A percentile compares a stretch with the other conserved stretches of the same genome.
These are phyloP conservation scores for Sugiyamaella grinbergsii DNA, from an alignment of 1,139 yeast genomes.

Conservation along the genomic window DNA sequence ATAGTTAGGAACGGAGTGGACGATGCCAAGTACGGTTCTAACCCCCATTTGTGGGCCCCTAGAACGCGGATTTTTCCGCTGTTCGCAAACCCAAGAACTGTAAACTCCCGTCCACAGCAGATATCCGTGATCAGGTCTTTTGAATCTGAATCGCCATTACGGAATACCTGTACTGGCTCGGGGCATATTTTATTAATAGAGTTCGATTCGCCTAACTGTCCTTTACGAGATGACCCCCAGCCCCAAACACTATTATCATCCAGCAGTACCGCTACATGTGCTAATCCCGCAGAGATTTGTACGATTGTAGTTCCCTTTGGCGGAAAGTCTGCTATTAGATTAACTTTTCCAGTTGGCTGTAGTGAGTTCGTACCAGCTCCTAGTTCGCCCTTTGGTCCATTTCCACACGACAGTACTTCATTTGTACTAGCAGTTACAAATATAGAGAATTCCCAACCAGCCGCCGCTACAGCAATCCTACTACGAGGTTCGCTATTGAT, in stretches of 20 bases:
- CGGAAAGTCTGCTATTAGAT: slow-evolving; percentile 26
- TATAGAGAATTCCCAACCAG: slow-evolving; percentile 81
- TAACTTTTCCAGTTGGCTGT: slow-evolving; percentile 9
- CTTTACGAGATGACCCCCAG: slow-evolving; percentile 83
- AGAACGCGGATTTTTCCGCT: slow-evolving; percentile 32
- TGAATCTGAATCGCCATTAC: slow-evolving; percentile 11
- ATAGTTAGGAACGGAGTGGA: slow-evolving; percentile 32
- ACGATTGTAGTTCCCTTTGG: slow-evolving; percentile 29
- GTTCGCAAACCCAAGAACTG: slow-evolving; percentile 30
- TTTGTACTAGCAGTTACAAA: slow-evolving; percentile 50
- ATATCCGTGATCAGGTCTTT: slow-evolving; percentile 27
- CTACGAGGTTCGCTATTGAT: neutral
- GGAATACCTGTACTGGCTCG: slow-evolving; percentile 33
- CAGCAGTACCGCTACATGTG: slow-evolving; percentile 55
- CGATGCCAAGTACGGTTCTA: slow-evolving; percentile 20
- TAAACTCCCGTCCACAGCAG: slow-evolving; percentile 43
- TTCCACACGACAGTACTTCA: slow-evolving; percentile 57
- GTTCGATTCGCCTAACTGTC: slow-evolving; percentile 54
- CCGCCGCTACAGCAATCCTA: slow-evolving; percentile 41
- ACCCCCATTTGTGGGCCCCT: slow-evolving; percentile 31
- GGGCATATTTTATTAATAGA: slow-evolving; percentile 24
- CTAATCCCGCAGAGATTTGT: slow-evolving; percentile 53
- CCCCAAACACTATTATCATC: slow-evolving; percentile 57
- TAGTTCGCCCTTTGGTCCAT: slow-evolving; percentile 72
- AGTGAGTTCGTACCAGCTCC: slow-evolving; percentile 52